Evolutionary conservation across 441 rosid genomes (phyloP), one percentile per base, ranked within the genome.

Genomic region (Eruca vesicaria): DNA sequence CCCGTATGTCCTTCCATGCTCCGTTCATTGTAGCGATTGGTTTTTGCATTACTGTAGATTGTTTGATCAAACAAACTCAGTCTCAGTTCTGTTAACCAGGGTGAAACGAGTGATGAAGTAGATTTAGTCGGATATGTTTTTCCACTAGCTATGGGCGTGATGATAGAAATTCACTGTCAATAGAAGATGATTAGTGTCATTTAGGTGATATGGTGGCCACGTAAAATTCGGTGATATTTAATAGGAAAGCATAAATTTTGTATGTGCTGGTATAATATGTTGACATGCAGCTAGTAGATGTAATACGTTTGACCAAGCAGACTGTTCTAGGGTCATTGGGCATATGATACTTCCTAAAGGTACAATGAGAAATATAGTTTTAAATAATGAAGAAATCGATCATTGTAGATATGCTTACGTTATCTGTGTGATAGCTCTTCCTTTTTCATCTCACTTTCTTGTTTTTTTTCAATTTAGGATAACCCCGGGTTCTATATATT

Each of bases 1-100:
- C 97, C 97, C 78, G 97, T 90, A 86, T 83, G 93, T 83, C 53
- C 23, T 93, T 83, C 53, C 23, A 14, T 26, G 28, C 65, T 36
- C 16, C 9, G 26, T 23, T 65, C 31, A 43, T 57, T 3, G 61
- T 55, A 0, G 18, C 57, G 14, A 71, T 32, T 58, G 45, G 60
- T 32, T 70, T 48, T 10, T 65, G 58, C n/a, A n/a, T n/a, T n/a
- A n/a, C n/a, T n/a, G n/a, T n/a, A 23, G 26, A 23, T 23, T 23
- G 26, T 1, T 23, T 23, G 26, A 23, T 23, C 3, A 3, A 23
- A 23, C 26, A 23, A 23, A 23, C 26, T 23, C 26, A 23, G 26
- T 23, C 26, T 23, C 26, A 23, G 1, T 23, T 23, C 26, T 23
- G 26, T 23, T 23, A 23, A 23, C 26, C 26, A 23, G 26, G 26